These are phyloP conservation scores for Phytophthora uliginosa DNA, from an alignment of 352 stramenopile genomes.

Conservation along the genomic window DNA sequence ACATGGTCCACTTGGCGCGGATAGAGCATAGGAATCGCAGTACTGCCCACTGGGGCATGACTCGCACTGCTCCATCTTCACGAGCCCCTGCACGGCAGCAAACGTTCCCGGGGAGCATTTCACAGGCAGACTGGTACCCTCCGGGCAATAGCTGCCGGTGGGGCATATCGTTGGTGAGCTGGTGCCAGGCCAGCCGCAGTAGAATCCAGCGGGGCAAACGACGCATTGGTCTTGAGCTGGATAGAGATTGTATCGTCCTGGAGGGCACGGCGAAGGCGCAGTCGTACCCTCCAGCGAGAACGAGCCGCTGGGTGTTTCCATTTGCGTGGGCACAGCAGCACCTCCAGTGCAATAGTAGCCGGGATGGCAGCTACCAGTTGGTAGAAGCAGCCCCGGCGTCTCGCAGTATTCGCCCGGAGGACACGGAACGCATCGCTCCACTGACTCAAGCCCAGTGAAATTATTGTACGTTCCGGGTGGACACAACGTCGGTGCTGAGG, in stretches of 20 bases:
- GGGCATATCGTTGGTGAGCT: constrained; percentile 63
- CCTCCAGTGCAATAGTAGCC: constrained; percentile 87
- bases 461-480: constrained; percentile 85
- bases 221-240: constrained; percentile 62
- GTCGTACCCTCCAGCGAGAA: constrained; percentile 64
- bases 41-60: constrained; percentile 86
- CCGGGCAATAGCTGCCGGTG: constrained; percentile 76
- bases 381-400: constrained; percentile 66
- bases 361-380: constrained; percentile 78
- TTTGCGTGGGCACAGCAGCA: constrained; percentile 63
- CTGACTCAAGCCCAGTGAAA: constrained; percentile 72
- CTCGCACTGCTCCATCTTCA: constrained; percentile 78
- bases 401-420: constrained; percentile 83
- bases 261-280: constrained; percentile 55
- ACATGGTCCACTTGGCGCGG: constrained; percentile 57
- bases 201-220: constrained; percentile 78
- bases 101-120: constrained; percentile 78
- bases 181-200: constrained; percentile 67
- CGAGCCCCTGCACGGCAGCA: constrained; percentile 66
- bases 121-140: constrained; percentile 55
- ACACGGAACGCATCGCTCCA: constrained; percentile 84
- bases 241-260: constrained; percentile 75
- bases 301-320: constrained; percentile 55
- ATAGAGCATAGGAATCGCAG: constrained; percentile 89
- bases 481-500: constrained; percentile 63